Evolutionary conservation across 1,284 basidiomycete species (phyloP).

Genomic region (Puccinia novopanici): DNA sequence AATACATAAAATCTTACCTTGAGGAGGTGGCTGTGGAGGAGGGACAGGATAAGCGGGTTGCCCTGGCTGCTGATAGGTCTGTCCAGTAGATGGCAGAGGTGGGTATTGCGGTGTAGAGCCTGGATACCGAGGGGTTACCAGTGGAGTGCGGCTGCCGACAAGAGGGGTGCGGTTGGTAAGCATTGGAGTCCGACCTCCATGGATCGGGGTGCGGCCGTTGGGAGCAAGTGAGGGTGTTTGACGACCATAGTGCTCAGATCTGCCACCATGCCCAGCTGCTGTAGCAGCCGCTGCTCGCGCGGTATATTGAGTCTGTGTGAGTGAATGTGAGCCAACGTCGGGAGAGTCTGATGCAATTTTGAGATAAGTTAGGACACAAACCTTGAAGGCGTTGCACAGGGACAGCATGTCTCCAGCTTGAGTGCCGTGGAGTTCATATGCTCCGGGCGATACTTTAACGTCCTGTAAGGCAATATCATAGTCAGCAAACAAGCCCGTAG

Average conservation of each 20-base stretch:
- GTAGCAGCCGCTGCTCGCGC: conserved; percentile 44
- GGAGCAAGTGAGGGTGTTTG: conserved; percentile 39
- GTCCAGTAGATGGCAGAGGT: conserved; percentile 24
- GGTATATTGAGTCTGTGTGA: conserved; percentile 49
- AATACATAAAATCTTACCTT: conserved; percentile 10
- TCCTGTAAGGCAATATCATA: conserved; percentile 12
- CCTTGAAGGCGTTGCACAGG: conserved; percentile 93
- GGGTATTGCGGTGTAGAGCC: conserved; percentile 47
- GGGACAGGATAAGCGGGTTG: conserved; percentile 26
- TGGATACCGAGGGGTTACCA: conserved; percentile 28
- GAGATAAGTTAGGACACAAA: conserved; percentile 58
- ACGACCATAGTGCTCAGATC: conserved; percentile 43
- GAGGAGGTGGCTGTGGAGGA: conserved; percentile 38
- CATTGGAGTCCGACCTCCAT: conserved; percentile 46
- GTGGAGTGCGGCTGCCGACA: conserved; percentile 39
- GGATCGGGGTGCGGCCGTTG: conserved; percentile 40
- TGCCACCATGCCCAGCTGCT: conserved; percentile 26
- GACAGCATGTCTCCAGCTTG: conserved; percentile 84
- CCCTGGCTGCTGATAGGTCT: conserved; percentile 27
- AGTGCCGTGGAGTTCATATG: conserved; percentile 74
- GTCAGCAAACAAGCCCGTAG: not conserved
- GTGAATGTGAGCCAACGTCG: not conserved
- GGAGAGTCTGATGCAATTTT: not conserved
- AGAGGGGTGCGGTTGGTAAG: conserved; percentile 43
- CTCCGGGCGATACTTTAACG: conserved; percentile 52